Evolutionary conservation across 306 rosid genomes (phyloP).

Genomic region (Malus sieversii): DNA sequence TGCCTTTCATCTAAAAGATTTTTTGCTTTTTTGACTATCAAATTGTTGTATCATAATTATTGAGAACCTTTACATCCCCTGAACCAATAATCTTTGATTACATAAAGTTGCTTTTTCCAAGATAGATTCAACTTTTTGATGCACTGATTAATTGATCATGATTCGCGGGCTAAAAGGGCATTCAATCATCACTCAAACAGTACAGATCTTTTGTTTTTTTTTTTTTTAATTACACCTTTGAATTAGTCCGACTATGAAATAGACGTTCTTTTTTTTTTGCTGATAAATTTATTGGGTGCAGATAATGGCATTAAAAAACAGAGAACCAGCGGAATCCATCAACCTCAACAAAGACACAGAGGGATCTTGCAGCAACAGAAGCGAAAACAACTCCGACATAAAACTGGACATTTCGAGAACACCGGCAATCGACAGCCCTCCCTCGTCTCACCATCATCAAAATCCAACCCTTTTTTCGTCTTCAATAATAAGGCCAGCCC

Average conservation of each 20-base stretch:
- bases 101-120: slow-evolving; percentile 27
- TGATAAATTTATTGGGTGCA: slow-evolving; percentile 18
- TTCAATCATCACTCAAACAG: slow-evolving; percentile 12
- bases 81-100: slow-evolving; percentile 22
- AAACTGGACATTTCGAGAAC: slow-evolving; percentile 88
- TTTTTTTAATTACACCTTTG: neutral
- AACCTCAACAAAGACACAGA: slow-evolving; percentile 98
- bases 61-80: slow-evolving; percentile 27
- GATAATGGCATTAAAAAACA: slow-evolving; percentile 82
- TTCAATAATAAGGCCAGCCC: slow-evolving; percentile 57
- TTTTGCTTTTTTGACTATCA: slow-evolving; percentile 30
- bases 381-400: slow-evolving; percentile 93
- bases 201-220: neutral
- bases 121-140: slow-evolving; percentile 6
- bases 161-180: slow-evolving; percentile 16
- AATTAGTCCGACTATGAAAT: neutral
- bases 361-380: slow-evolving; percentile 94
- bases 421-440: slow-evolving; percentile 75
- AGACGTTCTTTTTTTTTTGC: neutral
- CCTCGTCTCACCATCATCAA: slow-evolving; percentile 31
- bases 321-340: slow-evolving; percentile 93
- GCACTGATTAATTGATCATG: slow-evolving; percentile 28
- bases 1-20: slow-evolving; percentile 6
- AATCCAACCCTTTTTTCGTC: slow-evolving; percentile 50
- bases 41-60: slow-evolving; percentile 13